Conservation (phyloP, 352 stramenopile species). For the Pythium sukuiense region DNA sequence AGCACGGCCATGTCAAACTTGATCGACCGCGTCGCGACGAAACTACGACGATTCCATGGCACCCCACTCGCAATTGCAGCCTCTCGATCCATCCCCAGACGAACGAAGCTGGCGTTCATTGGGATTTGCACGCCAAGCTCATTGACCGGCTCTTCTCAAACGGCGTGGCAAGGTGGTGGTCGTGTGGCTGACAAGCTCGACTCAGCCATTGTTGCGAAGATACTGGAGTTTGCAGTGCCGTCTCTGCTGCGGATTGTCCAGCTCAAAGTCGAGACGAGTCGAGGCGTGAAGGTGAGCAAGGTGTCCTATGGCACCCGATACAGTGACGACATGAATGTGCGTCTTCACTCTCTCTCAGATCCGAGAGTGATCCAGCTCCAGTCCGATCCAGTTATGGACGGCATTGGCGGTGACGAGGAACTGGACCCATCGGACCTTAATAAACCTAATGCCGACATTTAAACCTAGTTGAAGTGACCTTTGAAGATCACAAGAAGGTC, state of each 20-base stretch:
- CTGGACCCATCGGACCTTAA: too few relatives aligned
- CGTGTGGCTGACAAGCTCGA: neutral
- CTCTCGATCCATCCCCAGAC: neutral
- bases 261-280: neutral
- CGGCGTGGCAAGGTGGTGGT: too few relatives aligned
- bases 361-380: neutral
- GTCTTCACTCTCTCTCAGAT: neutral
- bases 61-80: neutral
- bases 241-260: neutral
- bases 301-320: neutral
- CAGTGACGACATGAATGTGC: neutral
- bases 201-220: neutral
- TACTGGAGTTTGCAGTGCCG: neutral
- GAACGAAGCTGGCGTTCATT: neutral
- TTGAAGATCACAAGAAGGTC: neutral
- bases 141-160: too few relatives aligned
- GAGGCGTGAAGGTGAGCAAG: neutral
- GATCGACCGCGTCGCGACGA: neutral
- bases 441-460: neutral
- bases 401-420: too few relatives aligned
- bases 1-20: neutral
- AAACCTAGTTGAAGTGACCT: constrained; percentile 13
- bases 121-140: too few relatives aligned
- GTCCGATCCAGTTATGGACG: too few relatives aligned
- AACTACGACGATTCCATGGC: neutral